Base-by-base conservation (phyloP, 768 basidiomycete genomes). In the Lentinula boryana region DNA sequence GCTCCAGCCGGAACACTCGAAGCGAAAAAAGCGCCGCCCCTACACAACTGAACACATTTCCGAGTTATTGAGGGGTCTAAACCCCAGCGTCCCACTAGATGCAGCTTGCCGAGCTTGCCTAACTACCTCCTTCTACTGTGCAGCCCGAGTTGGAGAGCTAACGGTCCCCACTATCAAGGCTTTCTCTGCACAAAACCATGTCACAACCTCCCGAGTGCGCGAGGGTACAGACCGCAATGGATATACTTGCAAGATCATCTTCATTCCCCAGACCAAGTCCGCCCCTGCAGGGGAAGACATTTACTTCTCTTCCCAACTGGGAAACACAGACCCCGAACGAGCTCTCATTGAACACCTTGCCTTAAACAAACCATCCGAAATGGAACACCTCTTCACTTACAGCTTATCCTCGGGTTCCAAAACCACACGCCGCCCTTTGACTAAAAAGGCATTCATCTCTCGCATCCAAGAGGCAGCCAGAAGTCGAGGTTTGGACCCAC, bases 21-120 rank as follows among this genome's bases (percentile, higher is more conserved):
- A 69, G 35, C 35, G 68, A 0, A 58, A 62, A n/a, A 73, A 75
- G 33, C 60, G 74, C 0, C 35, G 36, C 0, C 79, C 79, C 0
- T 73, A 68, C 60, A 73, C 72, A 0, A 35, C n/a, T 1, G 16
- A 16, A 6, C 7, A 43, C 16, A 43, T 43, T 18, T 13, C 13
- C 15, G n/a, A 16, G 2, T 3, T 43, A 6, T 5, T 43, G 6
- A 43, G 4, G n/a, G 15, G 4, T 0, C 68, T 81, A 1, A 56
- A 76, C 59, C 64, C 73, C 0, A 5, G 16, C 1, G 7, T 35
- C 5, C 73, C 73, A 0, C 63, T 78, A 0, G 68, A 79, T 32
- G 68, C 71, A 0, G 72, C 80, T 0, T 67, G 74, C 0, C 75
- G 60, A 16, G 73, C 77, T 0, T 79, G 76, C 60, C 70, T 78